Evolutionary conservation across 176 grass and related monocot genomes (phyloP).

Genomic region (Carex cristatella): DNA sequence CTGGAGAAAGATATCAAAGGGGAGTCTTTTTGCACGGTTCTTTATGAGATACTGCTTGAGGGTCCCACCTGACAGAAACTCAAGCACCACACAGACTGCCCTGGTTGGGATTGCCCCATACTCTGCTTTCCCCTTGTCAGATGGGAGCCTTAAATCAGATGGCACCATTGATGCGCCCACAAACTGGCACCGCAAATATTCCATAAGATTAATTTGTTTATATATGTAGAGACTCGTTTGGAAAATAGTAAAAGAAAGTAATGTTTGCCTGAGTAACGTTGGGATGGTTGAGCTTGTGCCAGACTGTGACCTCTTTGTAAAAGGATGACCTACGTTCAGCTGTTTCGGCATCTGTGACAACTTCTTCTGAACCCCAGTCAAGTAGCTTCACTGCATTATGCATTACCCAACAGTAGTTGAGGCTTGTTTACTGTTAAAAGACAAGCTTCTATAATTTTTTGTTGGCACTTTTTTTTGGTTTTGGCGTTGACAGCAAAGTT

Average conservation of each 20-base stretch:
- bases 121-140: not conserved
- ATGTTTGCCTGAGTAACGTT: constrained; percentile 72
- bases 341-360: not conserved
- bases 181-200: constrained; percentile 28
- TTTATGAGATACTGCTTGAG: constrained; percentile 68
- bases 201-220: not conserved
- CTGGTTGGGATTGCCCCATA: not conserved
- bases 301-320: constrained; percentile 70
- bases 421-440: constrained; percentile 1
- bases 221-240: not conserved
- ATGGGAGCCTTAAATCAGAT: constrained; percentile 65
- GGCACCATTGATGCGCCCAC: constrained; percentile 77
- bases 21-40: constrained; percentile 54
- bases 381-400: constrained; percentile 70
- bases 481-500: not conserved
- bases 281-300: constrained; percentile 74
- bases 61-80: constrained; percentile 67
- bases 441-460: not conserved
- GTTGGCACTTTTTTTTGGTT: not conserved
- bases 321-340: constrained; percentile 47
- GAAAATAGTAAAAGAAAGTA: not conserved
- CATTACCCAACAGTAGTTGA: not conserved
- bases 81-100: constrained; percentile 66
- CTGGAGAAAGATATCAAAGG: constrained; percentile 50
- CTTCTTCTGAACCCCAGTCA: constrained; percentile 59